Evolutionary conservation across 495 filamentous ascomycete species (phyloP).

Genomic region (Hamigera avellanea): DNA sequence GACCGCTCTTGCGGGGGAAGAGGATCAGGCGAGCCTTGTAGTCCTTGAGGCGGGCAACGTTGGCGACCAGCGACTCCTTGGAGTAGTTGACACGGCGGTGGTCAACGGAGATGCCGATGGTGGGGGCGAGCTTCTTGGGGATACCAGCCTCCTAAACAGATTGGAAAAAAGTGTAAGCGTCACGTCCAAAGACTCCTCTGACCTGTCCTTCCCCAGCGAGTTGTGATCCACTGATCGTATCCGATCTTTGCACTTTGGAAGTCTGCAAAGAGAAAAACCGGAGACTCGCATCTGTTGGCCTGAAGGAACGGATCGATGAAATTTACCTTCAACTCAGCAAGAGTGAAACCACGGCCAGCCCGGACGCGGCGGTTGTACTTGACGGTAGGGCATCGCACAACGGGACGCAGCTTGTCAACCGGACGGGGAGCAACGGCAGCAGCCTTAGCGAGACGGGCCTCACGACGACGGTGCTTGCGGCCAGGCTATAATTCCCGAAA

Average conservation of each 20-base stretch:
- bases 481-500: slow-evolving; percentile 59
- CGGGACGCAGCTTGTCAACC: slow-evolving; percentile 89
- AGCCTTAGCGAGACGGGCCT: slow-evolving; percentile 84
- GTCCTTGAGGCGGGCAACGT: slow-evolving; percentile 91
- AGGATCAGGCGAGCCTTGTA: slow-evolving; percentile 92
- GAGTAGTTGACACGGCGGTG: slow-evolving; percentile 92
- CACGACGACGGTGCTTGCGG: slow-evolving; percentile 80
- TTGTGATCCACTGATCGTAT: not conserved
- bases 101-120: slow-evolving; percentile 95
- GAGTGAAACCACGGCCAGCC: slow-evolving; percentile 91
- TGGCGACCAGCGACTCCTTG: slow-evolving; percentile 81
- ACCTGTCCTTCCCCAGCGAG: too few species aligned
- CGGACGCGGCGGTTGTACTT: slow-evolving; percentile 99
- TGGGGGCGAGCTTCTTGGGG: slow-evolving; percentile 83
- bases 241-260: not conserved
- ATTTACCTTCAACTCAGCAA: slow-evolving; percentile 92
- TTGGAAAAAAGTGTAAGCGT: slow-evolving; percentile 9
- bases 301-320: not conserved
- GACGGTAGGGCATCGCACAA: slow-evolving; percentile 88
- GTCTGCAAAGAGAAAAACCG: not conserved
- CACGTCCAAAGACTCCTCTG: not conserved
- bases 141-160: slow-evolving; percentile 74
- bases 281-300: not conserved
- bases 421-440: slow-evolving; percentile 89
- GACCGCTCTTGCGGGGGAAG: slow-evolving; percentile 90